Percentiles rank a stretch among this genome's conserved stretches.
Conservation (phyloP, 495 filamentous ascomycete genomes). For the Parmelia sp. region DNA sequence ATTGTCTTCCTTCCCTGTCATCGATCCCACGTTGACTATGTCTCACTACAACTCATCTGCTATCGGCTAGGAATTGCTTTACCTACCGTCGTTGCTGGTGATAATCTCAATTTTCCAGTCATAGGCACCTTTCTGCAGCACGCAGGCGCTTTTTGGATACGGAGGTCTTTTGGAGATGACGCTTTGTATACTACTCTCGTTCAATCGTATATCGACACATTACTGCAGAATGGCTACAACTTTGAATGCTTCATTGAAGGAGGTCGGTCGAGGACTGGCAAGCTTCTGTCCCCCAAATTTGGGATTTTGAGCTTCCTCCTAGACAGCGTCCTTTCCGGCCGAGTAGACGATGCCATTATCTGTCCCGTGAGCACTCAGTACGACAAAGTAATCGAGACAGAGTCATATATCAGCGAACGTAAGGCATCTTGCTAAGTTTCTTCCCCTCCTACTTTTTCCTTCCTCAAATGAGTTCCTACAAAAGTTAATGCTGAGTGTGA, state of each 20-base stretch:
- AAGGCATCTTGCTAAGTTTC: too few relatives aligned
- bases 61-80: slow-evolving; percentile 84
- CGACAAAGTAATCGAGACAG: slow-evolving; percentile 97
- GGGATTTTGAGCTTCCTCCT: slow-evolving; percentile 92
- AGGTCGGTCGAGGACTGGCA: slow-evolving; percentile 84
- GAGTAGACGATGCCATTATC: slow-evolving; percentile 82
- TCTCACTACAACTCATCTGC: slow-evolving; percentile 87
- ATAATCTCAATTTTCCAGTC: slow-evolving; percentile 91
- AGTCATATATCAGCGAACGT: slow-evolving; percentile 92
- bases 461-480: too few relatives aligned
- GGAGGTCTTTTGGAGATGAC: slow-evolving; percentile 87
- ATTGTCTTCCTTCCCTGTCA: slow-evolving; percentile 96
- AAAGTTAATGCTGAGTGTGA: too few relatives aligned
- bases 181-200: slow-evolving; percentile 83
- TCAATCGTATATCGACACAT: slow-evolving; percentile 89
- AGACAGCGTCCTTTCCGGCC: slow-evolving; percentile 81
- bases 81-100: slow-evolving; percentile 89
- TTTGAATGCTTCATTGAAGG: slow-evolving; percentile 97
- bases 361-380: slow-evolving; percentile 96
- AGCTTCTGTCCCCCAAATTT: slow-evolving; percentile 88
- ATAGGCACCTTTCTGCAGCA: slow-evolving; percentile 88
- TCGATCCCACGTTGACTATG: slow-evolving; percentile 91
- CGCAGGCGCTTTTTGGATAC: slow-evolving; percentile 95
- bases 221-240: slow-evolving; percentile 85
- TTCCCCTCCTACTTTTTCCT: too few relatives aligned